Percentiles rank a stretch among this genome's conserved stretches.
These are phyloP conservation scores for Bryum argenteum DNA, from an alignment of 225 moss, liverwort and hornwort species.

Conservation along the genomic window DNA sequence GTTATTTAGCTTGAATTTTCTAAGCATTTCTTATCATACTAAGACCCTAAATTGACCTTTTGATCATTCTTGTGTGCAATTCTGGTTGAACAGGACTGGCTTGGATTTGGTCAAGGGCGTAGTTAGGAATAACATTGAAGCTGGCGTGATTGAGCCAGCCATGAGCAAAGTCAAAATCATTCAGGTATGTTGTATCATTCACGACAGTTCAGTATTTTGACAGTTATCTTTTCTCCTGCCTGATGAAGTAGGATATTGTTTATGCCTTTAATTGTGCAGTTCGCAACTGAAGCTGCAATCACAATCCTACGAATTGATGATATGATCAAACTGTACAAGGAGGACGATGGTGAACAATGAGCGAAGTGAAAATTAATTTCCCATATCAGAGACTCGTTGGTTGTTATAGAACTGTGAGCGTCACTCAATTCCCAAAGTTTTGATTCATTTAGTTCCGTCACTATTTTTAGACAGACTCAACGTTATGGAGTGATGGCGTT, in stretches of 20 bases:
- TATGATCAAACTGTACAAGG: constrained; percentile 88
- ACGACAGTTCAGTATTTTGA: background rate
- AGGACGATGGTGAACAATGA: constrained; percentile 70
- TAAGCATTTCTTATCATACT: background rate
- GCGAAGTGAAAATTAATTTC: constrained; percentile 8
- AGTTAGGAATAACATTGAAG: constrained; percentile 78
- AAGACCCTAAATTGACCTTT: background rate
- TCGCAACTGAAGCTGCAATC: constrained; percentile 82
- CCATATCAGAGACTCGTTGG: constrained; percentile 15
- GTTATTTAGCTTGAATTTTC: background rate
- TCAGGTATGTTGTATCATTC: constrained; percentile 47
- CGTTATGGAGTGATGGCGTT: background rate
- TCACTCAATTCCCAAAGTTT: background rate
- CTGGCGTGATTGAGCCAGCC: constrained; percentile 79
- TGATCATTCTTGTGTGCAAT: background rate
- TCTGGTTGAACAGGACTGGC: constrained; percentile 50
- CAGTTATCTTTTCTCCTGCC: too few relatives aligned
- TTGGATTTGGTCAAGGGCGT: constrained; percentile 80
- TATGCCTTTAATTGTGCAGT: constrained; percentile 41
- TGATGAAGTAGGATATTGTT: background rate
- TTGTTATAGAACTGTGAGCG: background rate
- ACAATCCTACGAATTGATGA: constrained; percentile 80
- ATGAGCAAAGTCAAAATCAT: constrained; percentile 92
- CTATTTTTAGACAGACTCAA: background rate
- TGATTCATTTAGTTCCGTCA: constrained; percentile 8